Percentiles rank a stretch among this genome's conserved stretches.
phyloP scores from a whole-genome alignment of 2,329 filamentous ascomycete species.

The Trichoderma gracile region DNA sequence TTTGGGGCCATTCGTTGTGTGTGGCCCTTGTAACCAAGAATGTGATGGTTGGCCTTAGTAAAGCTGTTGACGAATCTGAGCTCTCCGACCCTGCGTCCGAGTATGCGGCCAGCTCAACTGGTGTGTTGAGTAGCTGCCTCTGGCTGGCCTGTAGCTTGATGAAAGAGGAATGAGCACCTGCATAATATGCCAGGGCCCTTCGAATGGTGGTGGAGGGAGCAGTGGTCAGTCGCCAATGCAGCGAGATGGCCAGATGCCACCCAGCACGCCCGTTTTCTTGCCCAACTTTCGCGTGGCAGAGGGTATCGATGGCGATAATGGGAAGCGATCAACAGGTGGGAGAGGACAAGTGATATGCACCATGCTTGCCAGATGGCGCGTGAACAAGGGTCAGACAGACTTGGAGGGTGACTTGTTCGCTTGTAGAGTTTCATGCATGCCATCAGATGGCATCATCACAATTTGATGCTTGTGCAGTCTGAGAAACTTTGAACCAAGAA shows the following conservation, averaged over 20 bases:
- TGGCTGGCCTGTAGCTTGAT: slow-evolving; percentile 10
- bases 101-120: slow-evolving; percentile 21
- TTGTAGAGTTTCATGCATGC: slow-evolving; percentile 22
- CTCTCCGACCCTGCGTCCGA: slow-evolving; percentile 10
- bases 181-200: slow-evolving; percentile 26
- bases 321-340: slow-evolving; percentile 21
- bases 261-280: slow-evolving; percentile 11
- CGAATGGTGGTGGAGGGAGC: slow-evolving; percentile 2
- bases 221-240: neutral
- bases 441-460: slow-evolving; percentile 18
- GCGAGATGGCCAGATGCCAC: slow-evolving; percentile 2
- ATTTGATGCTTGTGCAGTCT: neutral
- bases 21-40: too few relatives aligned
- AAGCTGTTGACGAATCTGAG: slow-evolving; percentile 10
- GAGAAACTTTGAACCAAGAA: neutral
- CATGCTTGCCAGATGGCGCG: slow-evolving; percentile 14
- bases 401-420: slow-evolving; percentile 20
- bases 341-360: neutral
- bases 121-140: slow-evolving; percentile 19
- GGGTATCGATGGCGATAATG: slow-evolving; percentile 22
- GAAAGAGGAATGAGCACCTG: slow-evolving; percentile 21
- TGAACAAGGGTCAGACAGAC: slow-evolving; percentile 13
- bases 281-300: slow-evolving; percentile 21
- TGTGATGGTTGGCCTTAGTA: neutral
- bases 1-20: too few relatives aligned